Percentiles rank a stretch among this genome's conserved stretches.
Conservation (phyloP, 2,329 filamentous ascomycete genomes). For the Sclerotinia sclerotiorum region DNA sequence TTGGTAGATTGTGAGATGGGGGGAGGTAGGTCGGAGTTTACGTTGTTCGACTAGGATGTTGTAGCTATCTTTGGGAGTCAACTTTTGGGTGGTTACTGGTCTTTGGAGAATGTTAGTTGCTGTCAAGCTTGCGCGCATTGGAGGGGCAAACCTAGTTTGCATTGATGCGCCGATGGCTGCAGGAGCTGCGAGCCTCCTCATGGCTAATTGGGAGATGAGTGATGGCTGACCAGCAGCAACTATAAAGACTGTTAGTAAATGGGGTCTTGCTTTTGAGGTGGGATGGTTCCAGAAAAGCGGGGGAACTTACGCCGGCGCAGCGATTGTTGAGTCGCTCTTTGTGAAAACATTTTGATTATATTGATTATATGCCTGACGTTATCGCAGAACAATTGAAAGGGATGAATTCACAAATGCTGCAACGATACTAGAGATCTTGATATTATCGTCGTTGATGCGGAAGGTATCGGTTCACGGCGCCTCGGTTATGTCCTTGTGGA, state of each 20-base stretch:
- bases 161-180: constrained; percentile 45
- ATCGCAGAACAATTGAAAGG: constrained; percentile 1
- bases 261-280: constrained; percentile 18
- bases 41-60: constrained; percentile 68
- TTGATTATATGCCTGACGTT: constrained; percentile 23
- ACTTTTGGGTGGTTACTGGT: constrained; percentile 49
- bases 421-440: constrained; percentile 14
- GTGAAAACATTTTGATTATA: constrained; percentile 45
- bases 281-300: constrained; percentile 18
- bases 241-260: constrained; percentile 30
- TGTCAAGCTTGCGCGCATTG: constrained; percentile 3
- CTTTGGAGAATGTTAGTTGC: constrained; percentile 42
- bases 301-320: constrained; percentile 44
- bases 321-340: constrained; percentile 46
- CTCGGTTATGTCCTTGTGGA: constrained; percentile 27
- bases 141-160: constrained; percentile 48
- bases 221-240: constrained; percentile 49
- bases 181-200: constrained; percentile 45
- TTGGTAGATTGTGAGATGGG: constrained; percentile 69
- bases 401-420: constrained; percentile 17
- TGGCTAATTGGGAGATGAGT: constrained; percentile 41
- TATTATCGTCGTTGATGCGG: constrained; percentile 35
- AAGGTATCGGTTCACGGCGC: constrained; percentile 28
- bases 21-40: constrained; percentile 64
- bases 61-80: constrained; percentile 47